A percentile compares a stretch with the other conserved stretches of the same genome.
Evolutionary conservation across 2,329 filamentous ascomycete genomes (phyloP).

Genomic region (Ophiostoma sp.): DNA sequence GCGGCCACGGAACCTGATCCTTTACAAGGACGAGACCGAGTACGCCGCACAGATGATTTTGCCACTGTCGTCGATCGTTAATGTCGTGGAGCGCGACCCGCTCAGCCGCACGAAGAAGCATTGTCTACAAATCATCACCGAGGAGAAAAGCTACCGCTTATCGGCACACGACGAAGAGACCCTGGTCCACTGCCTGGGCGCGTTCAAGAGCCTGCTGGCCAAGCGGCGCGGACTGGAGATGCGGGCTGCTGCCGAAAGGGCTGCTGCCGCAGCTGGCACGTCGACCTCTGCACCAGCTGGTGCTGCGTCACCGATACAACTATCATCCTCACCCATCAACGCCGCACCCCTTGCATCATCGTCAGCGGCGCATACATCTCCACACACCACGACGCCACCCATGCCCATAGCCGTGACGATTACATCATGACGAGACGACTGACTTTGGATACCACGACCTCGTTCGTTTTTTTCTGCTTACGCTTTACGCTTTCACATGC

Average conservation of each 20-base stretch:
- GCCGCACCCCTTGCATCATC: neutral
- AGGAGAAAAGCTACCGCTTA: conserved; percentile 78
- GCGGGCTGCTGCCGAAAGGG: conserved; percentile 37
- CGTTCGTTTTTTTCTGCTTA: neutral
- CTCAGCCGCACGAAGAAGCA: conserved; percentile 76
- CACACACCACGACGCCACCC: conserved; percentile 10
- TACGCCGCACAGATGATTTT: conserved; percentile 82
- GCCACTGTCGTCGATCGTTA: conserved; percentile 70
- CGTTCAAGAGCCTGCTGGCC: conserved; percentile 78
- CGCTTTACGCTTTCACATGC: no score
- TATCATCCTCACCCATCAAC: conserved; percentile 10
- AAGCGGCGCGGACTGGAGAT: conserved; percentile 61
- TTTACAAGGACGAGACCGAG: conserved; percentile 91
- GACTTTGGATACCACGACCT: conserved; percentile 13
- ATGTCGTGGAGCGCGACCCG: conserved; percentile 87
- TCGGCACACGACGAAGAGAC: conserved; percentile 75
- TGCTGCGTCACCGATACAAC: neutral
- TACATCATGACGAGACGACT: conserved; percentile 17
- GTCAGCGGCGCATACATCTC: neutral
- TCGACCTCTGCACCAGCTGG: neutral
- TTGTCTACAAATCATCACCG: conserved; percentile 89
- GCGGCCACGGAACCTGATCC: conserved; percentile 72
- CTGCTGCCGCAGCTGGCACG: conserved; percentile 9
- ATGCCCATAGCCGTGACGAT: conserved; percentile 7
- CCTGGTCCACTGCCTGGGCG: conserved; percentile 77